These are phyloP conservation scores for Melanopsichium pennsylvanicum DNA, from an alignment of 1,284 basidiomycete species.

Conservation along the genomic window DNA sequence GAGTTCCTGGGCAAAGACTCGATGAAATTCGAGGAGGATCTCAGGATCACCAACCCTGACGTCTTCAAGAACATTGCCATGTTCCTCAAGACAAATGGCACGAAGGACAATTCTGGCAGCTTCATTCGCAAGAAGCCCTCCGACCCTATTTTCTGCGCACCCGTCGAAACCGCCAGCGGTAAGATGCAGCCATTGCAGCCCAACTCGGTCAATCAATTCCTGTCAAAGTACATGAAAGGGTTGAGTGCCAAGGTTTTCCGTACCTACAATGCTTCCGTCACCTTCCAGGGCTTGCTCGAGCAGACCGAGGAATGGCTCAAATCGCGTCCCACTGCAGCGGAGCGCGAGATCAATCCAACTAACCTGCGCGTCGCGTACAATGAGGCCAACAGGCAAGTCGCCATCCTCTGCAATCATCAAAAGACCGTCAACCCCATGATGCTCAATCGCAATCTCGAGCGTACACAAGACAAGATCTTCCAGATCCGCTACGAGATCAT, in stretches of 20 bases:
- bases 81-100: conserved; percentile 60
- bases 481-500: conserved; percentile 61
- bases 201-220: conserved; percentile 62
- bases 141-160: conserved; percentile 81
- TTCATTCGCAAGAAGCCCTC: conserved; percentile 86
- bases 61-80: conserved; percentile 64
- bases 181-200: conserved; percentile 54
- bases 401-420: conserved; percentile 65
- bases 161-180: conserved; percentile 39
- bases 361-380: conserved; percentile 64
- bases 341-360: conserved; percentile 56
- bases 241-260: conserved; percentile 65
- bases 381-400: conserved; percentile 64
- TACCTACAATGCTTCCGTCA: conserved; percentile 66
- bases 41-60: conserved; percentile 56
- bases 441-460: conserved; percentile 53
- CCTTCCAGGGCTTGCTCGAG: conserved; percentile 64
- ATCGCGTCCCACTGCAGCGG: conserved; percentile 52
- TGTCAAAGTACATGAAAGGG: conserved; percentile 63
- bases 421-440: conserved; percentile 63
- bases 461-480: conserved; percentile 55
- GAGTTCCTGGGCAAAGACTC: conserved; percentile 65
- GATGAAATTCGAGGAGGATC: conserved; percentile 65
- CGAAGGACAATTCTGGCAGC: conserved; percentile 67
- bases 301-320: conserved; percentile 62